A percentile compares a stretch with the other conserved stretches of the same genome.
These are phyloP conservation scores for Myriosclerotinia curreyana DNA, from an alignment of 2,329 filamentous ascomycete genomes.

Conservation along the genomic window DNA sequence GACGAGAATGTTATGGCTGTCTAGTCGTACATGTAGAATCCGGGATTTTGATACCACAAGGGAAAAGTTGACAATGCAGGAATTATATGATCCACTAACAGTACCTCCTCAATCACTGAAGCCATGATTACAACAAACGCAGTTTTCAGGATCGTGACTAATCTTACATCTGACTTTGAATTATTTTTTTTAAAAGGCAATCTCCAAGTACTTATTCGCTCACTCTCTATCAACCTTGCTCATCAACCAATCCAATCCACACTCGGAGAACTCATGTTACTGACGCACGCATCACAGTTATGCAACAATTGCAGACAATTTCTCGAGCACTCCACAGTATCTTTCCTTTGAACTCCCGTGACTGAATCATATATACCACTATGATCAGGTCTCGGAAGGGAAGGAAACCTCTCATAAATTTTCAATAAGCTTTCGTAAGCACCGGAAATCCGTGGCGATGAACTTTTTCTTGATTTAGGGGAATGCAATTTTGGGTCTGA, in stretches of 20 bases:
- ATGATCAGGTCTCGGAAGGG: constrained; percentile 22
- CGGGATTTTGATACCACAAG: too few species aligned
- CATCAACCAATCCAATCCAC: constrained; percentile 33
- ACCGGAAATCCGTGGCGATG: neutral
- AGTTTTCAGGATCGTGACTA: neutral
- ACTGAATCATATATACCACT: constrained; percentile 26
- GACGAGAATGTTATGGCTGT: neutral
- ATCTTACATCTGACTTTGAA: neutral
- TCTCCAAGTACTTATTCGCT: neutral
- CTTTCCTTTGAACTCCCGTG: constrained; percentile 21
- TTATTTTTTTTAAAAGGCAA: neutral
- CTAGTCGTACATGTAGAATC: neutral
- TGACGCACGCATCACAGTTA: constrained; percentile 26
- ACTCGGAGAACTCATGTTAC: constrained; percentile 25
- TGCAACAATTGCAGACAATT: constrained; percentile 16
- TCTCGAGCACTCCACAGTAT: neutral
- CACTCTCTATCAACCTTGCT: neutral
- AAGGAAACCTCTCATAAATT: constrained; percentile 8
- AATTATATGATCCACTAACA: neutral
- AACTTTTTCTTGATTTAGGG: neutral
- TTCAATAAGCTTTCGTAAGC: constrained; percentile 7
- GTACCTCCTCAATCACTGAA: neutral
- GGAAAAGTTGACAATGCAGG: neutral
- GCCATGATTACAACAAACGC: neutral
- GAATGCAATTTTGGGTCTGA: neutral